Evolutionary conservation across 139 green algal genomes (phyloP).

Genomic region (Volvox reticuliferus): DNA sequence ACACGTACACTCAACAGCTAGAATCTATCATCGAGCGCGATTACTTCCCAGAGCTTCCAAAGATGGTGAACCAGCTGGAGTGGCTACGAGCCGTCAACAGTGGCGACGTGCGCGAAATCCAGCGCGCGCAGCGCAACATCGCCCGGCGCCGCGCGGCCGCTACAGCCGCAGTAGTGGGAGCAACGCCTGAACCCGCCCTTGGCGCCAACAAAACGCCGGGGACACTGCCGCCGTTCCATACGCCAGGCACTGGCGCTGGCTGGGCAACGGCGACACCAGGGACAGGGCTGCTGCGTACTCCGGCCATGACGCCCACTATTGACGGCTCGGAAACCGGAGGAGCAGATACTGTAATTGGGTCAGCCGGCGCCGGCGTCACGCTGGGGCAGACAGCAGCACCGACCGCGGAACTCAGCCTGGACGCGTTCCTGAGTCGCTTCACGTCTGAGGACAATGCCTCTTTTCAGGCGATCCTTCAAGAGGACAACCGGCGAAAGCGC

Average conservation of each 20-base stretch:
- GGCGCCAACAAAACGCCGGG: background rate
- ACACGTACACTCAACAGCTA: conserved; percentile 79
- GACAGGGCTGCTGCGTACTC: conserved; percentile 59
- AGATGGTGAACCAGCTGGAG: conserved; percentile 88
- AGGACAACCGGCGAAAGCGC: conserved; percentile 45
- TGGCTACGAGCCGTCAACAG: conserved; percentile 88
- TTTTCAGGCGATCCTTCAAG: conserved; percentile 72
- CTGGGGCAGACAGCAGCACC: background rate
- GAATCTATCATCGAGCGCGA: conserved; percentile 94
- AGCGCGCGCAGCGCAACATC: conserved; percentile 88
- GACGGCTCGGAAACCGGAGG: background rate
- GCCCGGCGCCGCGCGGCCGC: conserved; percentile 69
- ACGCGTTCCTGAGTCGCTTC: conserved; percentile 81
- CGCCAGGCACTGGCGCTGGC: background rate
- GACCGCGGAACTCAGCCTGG: conserved; percentile 62
- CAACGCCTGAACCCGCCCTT: background rate
- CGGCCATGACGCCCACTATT: conserved; percentile 69
- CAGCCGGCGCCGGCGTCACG: background rate
- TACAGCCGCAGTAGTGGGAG: background rate
- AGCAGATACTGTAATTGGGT: background rate
- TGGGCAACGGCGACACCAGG: conserved; percentile 53
- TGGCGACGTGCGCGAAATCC: conserved; percentile 62
- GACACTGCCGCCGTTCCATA: background rate
- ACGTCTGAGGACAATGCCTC: conserved; percentile 91
- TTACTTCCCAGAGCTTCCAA: conserved; percentile 93